Percentiles rank a stretch among this genome's conserved stretches.
Conservation (phyloP, 768 basidiomycete genomes). For the Tricholoma flavovirens region DNA sequence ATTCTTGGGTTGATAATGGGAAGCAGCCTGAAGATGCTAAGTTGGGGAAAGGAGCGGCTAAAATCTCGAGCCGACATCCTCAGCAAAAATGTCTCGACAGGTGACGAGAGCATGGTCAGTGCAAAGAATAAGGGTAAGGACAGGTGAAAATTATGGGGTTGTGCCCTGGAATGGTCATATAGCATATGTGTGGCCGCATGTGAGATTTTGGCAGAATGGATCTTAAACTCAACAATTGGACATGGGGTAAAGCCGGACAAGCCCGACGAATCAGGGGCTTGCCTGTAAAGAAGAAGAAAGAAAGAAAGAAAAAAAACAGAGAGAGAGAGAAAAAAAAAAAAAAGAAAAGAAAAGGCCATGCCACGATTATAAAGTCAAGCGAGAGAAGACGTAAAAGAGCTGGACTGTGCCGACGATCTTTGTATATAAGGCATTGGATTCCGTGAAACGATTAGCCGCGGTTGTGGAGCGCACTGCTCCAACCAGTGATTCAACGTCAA, state of each 20-base stretch:
- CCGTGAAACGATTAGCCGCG: neutral
- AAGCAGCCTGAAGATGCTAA: constrained; percentile 41
- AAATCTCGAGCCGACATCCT: constrained; percentile 18
- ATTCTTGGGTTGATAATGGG: constrained; percentile 58
- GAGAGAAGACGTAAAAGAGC: neutral
- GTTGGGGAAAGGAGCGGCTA: constrained; percentile 29
- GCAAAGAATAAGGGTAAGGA: neutral
- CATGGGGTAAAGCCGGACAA: neutral
- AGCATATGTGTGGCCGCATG: neutral
- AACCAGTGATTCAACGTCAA: neutral
- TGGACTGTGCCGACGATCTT: neutral
- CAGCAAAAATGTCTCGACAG: constrained; percentile 15
- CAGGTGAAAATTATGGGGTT: neutral
- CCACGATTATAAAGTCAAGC: neutral
- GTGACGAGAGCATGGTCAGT: no score
- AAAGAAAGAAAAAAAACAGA: neutral
- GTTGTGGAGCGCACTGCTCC: constrained; percentile 6
- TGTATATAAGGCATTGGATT: neutral
- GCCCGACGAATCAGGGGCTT: neutral
- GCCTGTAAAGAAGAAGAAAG: neutral
- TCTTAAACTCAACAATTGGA: neutral
- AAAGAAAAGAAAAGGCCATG: neutral
- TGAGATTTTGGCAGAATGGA: neutral
- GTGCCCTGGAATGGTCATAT: neutral
- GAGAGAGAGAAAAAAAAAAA: neutral